Evolutionary conservation across 305 asterid genomes (phyloP).

Genomic region (Ajuga reptans): DNA sequence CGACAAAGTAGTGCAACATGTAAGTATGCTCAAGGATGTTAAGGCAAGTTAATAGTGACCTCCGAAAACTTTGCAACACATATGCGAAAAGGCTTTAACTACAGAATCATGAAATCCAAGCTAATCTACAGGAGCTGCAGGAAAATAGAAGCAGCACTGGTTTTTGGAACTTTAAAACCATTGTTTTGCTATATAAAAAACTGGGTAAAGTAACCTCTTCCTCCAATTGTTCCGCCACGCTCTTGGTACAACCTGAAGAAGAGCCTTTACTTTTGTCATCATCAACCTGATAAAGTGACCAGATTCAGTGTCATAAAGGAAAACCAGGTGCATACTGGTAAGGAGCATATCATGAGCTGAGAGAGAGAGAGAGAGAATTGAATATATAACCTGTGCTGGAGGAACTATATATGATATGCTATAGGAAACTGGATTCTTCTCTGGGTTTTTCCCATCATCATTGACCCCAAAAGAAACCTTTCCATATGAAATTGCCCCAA

Average conservation of each 20-base stretch:
- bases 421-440: conserved; percentile 63
- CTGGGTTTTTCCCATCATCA: conserved; percentile 48
- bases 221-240: conserved; percentile 60
- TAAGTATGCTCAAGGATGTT: background rate
- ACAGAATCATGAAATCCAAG: conserved; percentile 13
- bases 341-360: conserved; percentile 14
- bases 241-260: conserved; percentile 50
- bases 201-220: conserved; percentile 60
- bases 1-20: background rate
- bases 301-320: conserved; percentile 14
- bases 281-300: conserved; percentile 41
- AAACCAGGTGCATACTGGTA: background rate
- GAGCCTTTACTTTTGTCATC: conserved; percentile 67
- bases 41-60: background rate
- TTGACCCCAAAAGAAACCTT: conserved; percentile 50
- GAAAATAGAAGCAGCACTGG: background rate
- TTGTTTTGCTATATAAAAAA: conserved; percentile 16
- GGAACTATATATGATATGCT: conserved; percentile 67
- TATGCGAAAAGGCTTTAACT: background rate
- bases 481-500: conserved; percentile 79
- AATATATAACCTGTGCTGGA: conserved; percentile 56
- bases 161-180: background rate
- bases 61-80: background rate
- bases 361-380: background rate
- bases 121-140: background rate